phyloP scores from a whole-genome alignment of 345 rosid species.

The Toxicodendron radicans region DNA sequence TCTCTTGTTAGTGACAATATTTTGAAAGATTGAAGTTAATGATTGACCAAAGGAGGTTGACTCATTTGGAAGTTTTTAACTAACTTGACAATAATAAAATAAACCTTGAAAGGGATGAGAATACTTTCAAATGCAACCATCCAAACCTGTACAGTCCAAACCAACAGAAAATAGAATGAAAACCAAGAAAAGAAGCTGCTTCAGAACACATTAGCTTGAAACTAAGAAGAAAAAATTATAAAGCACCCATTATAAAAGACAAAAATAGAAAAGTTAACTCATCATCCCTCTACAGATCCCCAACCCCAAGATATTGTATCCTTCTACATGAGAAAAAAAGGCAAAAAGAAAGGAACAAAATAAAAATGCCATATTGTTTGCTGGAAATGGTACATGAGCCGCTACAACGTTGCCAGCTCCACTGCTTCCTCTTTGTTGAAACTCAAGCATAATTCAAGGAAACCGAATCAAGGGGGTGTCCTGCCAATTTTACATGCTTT shows the following conservation, averaged over 20 bases:
- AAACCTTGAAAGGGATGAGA: too few relatives aligned
- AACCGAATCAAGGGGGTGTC: constrained; percentile 24
- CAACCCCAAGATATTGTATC: constrained; percentile 17
- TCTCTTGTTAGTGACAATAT: too few relatives aligned
- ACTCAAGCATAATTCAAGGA: constrained; percentile 16
- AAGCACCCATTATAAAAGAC: constrained; percentile 24
- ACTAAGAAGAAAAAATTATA: background rate
- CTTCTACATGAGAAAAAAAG: constrained; percentile 31
- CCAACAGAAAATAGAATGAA: background rate
- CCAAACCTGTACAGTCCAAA: background rate
- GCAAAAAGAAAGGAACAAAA: background rate
- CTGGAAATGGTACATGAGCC: constrained; percentile 31
- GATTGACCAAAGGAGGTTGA: background rate
- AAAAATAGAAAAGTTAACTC: constrained; percentile 12
- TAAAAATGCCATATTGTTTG: constrained; percentile 24
- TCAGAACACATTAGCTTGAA: constrained; percentile 6
- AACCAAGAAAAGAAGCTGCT: background rate
- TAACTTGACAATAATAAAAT: too few relatives aligned
- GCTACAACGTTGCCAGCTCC: constrained; percentile 26
- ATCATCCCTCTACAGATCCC: constrained; percentile 37
- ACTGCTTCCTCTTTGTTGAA: constrained; percentile 20
- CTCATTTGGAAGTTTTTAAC: too few relatives aligned
- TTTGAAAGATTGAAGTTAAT: too few relatives aligned
- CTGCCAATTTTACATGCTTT: constrained; percentile 18
- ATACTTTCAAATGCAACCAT: background rate